Base-by-base conservation (phyloP, 805 yeast genomes). In the Wickerhamomyces chaumierensis region DNA sequence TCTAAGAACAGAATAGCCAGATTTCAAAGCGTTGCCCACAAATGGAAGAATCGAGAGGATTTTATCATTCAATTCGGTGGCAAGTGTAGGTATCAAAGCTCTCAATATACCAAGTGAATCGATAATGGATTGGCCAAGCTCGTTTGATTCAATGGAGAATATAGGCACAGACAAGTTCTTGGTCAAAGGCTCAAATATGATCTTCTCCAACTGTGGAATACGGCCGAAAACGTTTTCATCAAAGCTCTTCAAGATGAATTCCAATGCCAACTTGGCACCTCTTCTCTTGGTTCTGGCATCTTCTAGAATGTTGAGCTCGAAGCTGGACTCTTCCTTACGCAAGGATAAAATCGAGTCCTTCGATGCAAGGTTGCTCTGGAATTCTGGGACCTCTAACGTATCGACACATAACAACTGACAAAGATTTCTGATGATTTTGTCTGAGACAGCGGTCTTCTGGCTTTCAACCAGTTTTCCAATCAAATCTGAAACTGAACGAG, bases 321-420 rank as follows among this genome's bases (percentile, higher is more conserved):
- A 80, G 1, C 67, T 67, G 1, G 79, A 74, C 46, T 84, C 94
- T 48, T 86, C 96, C 49, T 84, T 85, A 39, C 75, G 66, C 48
- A 87, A 66, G 1, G 96, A 85, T 38, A 88, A 60, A 12, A 90
- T 80, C 13, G 63, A 62, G 34, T 72, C 75, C 15, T 59, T 66
- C 40, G 68, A 63, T 13, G 61, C 58, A 31, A 72, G 70, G 48
- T 83, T 82, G 34, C 81, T 78, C 14, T 68, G 66, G 53, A 85
- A 92, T 51, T 86, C 96, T 2, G 98, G 98, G 25, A 90, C 96
- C 54, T 88, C 96, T 3, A 92, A 75, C 0, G 96, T 86, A 55
- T 90, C 98, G 25, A 88, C 96, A 62, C 98, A 92, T 37, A 92
- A 55, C 55, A 90, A 90, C 0, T 90, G 95, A 61, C 95, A 84